These are phyloP conservation scores for Aspergillus quadrilineatus DNA, from an alignment of 2,329 filamentous ascomycete species.

Conservation along the genomic window DNA sequence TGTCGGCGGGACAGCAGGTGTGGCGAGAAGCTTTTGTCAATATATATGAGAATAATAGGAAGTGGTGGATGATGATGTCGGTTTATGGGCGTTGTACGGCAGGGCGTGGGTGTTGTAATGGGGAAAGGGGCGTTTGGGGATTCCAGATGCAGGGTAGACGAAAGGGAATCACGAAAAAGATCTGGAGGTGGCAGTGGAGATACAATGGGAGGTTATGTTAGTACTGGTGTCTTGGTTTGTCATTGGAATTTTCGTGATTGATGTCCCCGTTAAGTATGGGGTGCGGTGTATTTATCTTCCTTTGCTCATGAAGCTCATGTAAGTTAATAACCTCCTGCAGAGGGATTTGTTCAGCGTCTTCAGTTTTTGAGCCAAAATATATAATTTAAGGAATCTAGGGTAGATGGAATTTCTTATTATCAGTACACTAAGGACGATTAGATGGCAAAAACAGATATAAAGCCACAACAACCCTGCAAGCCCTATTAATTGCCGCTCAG, in stretches of 20 bases:
- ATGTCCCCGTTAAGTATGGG: too few species aligned
- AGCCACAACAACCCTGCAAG: background rate
- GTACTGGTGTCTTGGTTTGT: too few species aligned
- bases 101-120: slow-evolving; percentile 3
- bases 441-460: background rate
- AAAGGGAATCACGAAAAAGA: background rate
- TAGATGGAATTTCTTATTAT: background rate
- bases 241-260: too few species aligned
- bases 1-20: background rate
- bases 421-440: background rate
- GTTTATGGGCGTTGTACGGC: background rate
- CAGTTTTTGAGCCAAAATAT: background rate
- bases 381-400: background rate
- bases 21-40: background rate
- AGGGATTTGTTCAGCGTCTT: background rate
- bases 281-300: too few species aligned
- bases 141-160: background rate
- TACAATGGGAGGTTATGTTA: too few species aligned
- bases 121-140: background rate
- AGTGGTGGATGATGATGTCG: background rate
- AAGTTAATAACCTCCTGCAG: too few species aligned
- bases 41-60: background rate
- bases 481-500: background rate
- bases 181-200: too few species aligned
- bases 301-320: too few species aligned